Base-by-base conservation (phyloP, 208 protist genomes). In the Leishmania guyanensis region DNA sequence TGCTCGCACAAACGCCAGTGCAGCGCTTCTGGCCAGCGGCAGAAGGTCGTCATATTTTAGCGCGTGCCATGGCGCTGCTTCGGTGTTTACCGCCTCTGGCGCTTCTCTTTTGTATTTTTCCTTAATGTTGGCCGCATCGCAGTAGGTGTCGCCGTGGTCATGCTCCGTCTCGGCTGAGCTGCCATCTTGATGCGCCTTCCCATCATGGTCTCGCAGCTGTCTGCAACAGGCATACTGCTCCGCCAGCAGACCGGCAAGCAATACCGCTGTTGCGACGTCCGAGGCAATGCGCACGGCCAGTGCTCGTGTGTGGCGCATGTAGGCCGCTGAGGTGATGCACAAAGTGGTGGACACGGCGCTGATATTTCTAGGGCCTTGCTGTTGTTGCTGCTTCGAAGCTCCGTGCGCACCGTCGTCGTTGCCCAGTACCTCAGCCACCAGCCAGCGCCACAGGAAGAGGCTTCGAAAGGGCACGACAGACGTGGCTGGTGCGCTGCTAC, bases 391-490 rank as follows among this genome's bases (percentile, higher is more conserved):
- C 72, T 33, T 48, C 72, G 72, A 62, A 62, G 39, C 26, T 5
- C 20, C 72, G 22, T 43, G 51, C 6, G 22, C 39, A 76, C 39
- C 62, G n/a, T 46, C 5, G 78, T 73, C 70, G 56, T 43, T 51
- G 26, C 29, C 54, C 33, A 87, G 69, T 46, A 80, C 81, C 71
- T 88, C 86, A 14, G 88, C 88, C 20, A 81, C 78, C 54, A 81
- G 60, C 65, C 81, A 89, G 5, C 86, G 85, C 88, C 88, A 91
- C 50, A 87, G 58, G 20, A 81, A 66, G 9, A 85, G 56, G 50
- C 70, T 84, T 53, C 78, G 65, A 62, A 89, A 90, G 1, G 88
- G 88, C 36, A 86, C 74, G 12, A 89, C 80, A 0, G 88, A 89
- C 26, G 64, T 22, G 14, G 88, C 76, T 0, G 88, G 85, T 1